Evolutionary conservation across 2,329 filamentous ascomycete species (phyloP).

Genomic region (Teratosphaeria gauchensis): DNA sequence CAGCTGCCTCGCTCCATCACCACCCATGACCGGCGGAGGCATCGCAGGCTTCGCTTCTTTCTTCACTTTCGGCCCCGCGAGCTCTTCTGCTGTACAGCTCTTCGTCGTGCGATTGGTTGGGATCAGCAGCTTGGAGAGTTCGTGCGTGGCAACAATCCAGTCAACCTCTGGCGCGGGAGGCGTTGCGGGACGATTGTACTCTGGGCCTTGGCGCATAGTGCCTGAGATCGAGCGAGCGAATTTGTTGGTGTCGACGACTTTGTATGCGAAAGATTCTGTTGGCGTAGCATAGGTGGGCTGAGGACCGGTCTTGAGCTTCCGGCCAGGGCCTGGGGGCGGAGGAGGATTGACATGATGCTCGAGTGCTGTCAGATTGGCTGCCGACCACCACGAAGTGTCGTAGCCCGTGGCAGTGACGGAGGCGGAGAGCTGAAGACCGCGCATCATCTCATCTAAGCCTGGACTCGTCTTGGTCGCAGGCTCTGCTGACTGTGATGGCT

Average conservation of each 20-base stretch:
- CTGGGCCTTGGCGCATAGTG: slow-evolving; percentile 29
- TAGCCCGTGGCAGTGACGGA: slow-evolving; percentile 16
- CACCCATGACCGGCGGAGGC: slow-evolving; percentile 10
- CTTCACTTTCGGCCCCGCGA: slow-evolving; percentile 47
- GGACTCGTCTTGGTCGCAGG: background rate
- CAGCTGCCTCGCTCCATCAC: slow-evolving; percentile 49
- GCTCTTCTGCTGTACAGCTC: slow-evolving; percentile 69
- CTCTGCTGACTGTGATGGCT: background rate
- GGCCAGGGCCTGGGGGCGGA: slow-evolving; percentile 37
- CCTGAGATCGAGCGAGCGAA: slow-evolving; percentile 55
- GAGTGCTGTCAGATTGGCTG: slow-evolving; percentile 55
- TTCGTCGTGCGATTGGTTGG: slow-evolving; percentile 63
- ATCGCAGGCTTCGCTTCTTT: slow-evolving; percentile 53
- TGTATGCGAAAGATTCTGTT: slow-evolving; percentile 78
- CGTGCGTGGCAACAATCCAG: slow-evolving; percentile 76
- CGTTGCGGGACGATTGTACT: slow-evolving; percentile 32
- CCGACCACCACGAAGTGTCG: slow-evolving; percentile 37
- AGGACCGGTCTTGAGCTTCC: slow-evolving; percentile 36
- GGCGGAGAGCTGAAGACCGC: slow-evolving; percentile 13
- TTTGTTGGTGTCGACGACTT: slow-evolving; percentile 59
- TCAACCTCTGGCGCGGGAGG: slow-evolving; percentile 72
- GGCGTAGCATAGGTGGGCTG: slow-evolving; percentile 71
- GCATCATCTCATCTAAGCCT: slow-evolving; percentile 11
- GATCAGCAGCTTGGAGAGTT: slow-evolving; percentile 73
- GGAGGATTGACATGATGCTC: slow-evolving; percentile 50